Conservation (phyloP, 2,329 filamentous ascomycete genomes). For the Colletotrichum phormii region DNA sequence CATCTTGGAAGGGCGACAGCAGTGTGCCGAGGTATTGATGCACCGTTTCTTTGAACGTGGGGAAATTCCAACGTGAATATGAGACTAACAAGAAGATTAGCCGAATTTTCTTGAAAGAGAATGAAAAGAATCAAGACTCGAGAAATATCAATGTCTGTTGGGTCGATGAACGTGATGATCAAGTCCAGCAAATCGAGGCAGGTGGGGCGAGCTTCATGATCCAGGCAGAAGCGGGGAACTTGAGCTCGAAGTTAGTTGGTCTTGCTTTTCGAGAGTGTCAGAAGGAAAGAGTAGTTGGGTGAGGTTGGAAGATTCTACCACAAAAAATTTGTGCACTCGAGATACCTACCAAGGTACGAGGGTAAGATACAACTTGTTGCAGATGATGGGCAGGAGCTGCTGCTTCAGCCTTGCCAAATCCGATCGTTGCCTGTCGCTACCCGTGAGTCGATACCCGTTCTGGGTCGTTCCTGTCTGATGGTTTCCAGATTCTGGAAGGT, state of each 20-base stretch:
- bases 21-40: neutral
- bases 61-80: neutral
- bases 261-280: neutral
- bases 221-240: conserved; percentile 23
- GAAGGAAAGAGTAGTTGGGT: neutral
- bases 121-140: no score
- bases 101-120: no score
- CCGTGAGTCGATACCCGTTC: neutral
- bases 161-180: neutral
- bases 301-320: neutral
- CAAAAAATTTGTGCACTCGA: no score
- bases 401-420: conserved; percentile 7
- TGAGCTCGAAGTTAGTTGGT: neutral
- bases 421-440: conserved; percentile 5
- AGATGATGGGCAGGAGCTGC: neutral
- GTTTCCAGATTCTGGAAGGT: neutral
- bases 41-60: neutral
- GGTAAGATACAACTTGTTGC: neutral
- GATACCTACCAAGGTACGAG: neutral
- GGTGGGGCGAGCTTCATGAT: conserved; percentile 11
- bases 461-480: neutral
- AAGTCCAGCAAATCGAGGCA: neutral
- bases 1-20: neutral
- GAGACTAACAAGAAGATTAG: neutral
- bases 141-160: neutral